These are phyloP conservation scores for Alternaria conjuncta DNA, from an alignment of 2,329 filamentous ascomycete species.

Conservation along the genomic window DNA sequence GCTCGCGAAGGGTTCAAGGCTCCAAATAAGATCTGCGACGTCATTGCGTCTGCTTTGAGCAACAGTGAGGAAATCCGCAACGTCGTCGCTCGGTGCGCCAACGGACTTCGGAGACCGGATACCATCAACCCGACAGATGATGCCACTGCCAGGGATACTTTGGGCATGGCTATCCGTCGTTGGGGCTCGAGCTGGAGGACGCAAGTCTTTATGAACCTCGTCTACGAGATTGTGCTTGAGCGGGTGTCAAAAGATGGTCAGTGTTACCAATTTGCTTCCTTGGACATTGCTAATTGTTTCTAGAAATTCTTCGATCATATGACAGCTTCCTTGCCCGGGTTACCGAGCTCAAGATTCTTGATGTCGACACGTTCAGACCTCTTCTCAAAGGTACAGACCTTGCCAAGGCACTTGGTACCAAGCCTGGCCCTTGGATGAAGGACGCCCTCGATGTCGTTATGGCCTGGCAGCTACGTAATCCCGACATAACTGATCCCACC, in stretches of 20 bases:
- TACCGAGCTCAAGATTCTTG: constrained; percentile 57
- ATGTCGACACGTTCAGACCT: constrained; percentile 57
- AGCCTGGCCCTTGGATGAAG: constrained; percentile 84
- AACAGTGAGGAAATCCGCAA: constrained; percentile 68
- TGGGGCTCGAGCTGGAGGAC: constrained; percentile 78
- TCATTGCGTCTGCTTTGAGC: constrained; percentile 70
- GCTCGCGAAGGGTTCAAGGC: constrained; percentile 80
- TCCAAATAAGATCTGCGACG: constrained; percentile 74
- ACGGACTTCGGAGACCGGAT: constrained; percentile 55
- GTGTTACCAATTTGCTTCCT: constrained; percentile 15
- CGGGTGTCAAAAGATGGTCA: constrained; percentile 52
- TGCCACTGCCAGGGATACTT: constrained; percentile 61
- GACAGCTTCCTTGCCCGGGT: constrained; percentile 61
- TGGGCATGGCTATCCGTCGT: constrained; percentile 76
- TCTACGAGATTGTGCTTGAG: constrained; percentile 64
- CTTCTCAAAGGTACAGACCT: constrained; percentile 77
- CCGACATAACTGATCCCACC: constrained; percentile 64
- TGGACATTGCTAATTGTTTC: constrained; percentile 17
- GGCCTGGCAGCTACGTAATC: constrained; percentile 87
- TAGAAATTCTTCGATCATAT: constrained; percentile 60
- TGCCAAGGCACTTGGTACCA: constrained; percentile 68
- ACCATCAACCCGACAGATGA: constrained; percentile 54
- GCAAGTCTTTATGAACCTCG: constrained; percentile 71
- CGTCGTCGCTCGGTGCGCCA: constrained; percentile 61
- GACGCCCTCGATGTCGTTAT: constrained; percentile 79